Conservation (phyloP, 129 eudicot genomes). For the Chrysanthemum makinoi region DNA sequence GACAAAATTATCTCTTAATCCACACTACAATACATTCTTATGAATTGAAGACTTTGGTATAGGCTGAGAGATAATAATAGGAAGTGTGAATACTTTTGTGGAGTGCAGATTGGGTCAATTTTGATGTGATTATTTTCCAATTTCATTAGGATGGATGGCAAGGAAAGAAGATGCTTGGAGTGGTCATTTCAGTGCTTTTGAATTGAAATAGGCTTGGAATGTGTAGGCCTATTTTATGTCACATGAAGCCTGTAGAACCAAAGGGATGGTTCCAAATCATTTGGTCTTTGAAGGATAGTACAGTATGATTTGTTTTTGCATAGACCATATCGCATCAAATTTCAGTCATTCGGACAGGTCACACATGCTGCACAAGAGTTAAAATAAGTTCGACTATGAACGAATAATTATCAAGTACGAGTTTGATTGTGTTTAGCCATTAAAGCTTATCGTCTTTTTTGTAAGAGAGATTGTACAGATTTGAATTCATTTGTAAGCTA, state of each 20-base stretch:
- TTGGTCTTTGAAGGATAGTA: conserved; percentile 11
- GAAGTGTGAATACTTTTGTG: no score
- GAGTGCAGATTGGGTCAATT: neutral
- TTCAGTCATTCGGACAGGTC: neutral
- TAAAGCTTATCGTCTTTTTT: no score
- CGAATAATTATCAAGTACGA: no score
- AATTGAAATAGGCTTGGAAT: conserved; percentile 23
- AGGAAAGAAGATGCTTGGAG: conserved; percentile 35
- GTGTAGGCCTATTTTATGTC: conserved; percentile 26
- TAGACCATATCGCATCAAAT: conserved; percentile 20
- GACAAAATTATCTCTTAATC: neutral
- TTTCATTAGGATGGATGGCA: conserved; percentile 33
- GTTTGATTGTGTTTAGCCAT: no score
- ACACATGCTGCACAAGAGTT: no score
- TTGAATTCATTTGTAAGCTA: no score
- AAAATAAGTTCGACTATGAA: no score
- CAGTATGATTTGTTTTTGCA: conserved; percentile 5
- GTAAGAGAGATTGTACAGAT: no score
- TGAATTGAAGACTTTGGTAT: neutral
- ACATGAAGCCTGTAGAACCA: conserved; percentile 25
- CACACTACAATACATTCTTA: neutral
- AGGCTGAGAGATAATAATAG: no score
- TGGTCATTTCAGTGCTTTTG: conserved; percentile 30
- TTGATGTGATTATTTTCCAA: conserved; percentile 15
- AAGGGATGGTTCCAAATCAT: conserved; percentile 27